Base-by-base conservation (phyloP, 306 rosid species). In the Cucumis melo region DNA sequence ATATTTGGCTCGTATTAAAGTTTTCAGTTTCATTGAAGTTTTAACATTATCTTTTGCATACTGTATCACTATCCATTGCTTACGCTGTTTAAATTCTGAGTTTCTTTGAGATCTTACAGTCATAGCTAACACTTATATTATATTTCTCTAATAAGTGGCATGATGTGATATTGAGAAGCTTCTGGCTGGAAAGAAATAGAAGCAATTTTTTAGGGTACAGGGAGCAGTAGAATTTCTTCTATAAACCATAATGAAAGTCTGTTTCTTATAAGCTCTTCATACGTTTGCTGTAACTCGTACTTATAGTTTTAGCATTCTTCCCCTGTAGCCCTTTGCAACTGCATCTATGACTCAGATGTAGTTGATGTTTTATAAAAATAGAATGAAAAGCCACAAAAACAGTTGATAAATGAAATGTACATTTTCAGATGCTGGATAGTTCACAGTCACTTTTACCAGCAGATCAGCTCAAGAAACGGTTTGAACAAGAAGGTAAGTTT, bases 401-500 rank as follows among this genome's bases (percentile, higher is more conserved):
- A 67, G 21, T 41, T 41, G 74, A 65, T 10, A 42, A n/a, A 13
- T 67, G 74, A 42, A 20, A 41, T 67, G 38, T 36, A 8, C 16
- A 24, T 46, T 48, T 71, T 19, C 86, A 95, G 99, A 13, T 95
- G 84, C 81, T 95, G 87, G 97, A 92, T 79, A 74, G 86, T 85
- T 91, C 98, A 23, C 90, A 82, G 58, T 13, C 97, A 14, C 84
- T 95, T 78, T 80, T 95, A 74, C 91, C 93, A 1, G 82, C 82
- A 9, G 96, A 85, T 68, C 91, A 92, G 79, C 87, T 95, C 44
- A 89, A 88, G 86, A 86, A 87, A 82, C 87, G 88, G 36, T 88
- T 89, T 77, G 88, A 87, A 7, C 83, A 89, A 79, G 91, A 86
- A 82, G 98, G 98, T 89, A 60, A 20, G 72, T 70, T 19, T 2